phyloP scores from a whole-genome alignment of 768 basidiomycete species.

The Cystobasidium tubakii region DNA sequence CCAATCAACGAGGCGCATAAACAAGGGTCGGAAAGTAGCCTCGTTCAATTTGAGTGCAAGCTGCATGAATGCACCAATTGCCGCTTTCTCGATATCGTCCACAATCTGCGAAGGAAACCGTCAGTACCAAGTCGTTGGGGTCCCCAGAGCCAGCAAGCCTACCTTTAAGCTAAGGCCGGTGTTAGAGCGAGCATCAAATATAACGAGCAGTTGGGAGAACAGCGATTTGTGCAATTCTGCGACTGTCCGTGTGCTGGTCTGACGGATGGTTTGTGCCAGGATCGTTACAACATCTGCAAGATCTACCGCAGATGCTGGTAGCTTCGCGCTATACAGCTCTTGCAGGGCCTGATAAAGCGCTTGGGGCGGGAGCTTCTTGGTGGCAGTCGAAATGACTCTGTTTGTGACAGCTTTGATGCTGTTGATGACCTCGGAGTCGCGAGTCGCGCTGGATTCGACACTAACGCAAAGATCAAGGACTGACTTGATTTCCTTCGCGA shows the following conservation, averaged over 20 bases:
- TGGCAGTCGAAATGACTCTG: constrained; percentile 48
- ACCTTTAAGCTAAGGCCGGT: background rate
- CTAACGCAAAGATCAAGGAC: constrained; percentile 40
- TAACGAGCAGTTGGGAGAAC: constrained; percentile 73
- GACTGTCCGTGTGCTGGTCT: constrained; percentile 61
- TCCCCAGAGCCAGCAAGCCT: too few relatives aligned
- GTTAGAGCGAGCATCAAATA: constrained; percentile 58
- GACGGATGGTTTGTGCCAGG: constrained; percentile 61
- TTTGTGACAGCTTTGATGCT: constrained; percentile 44
- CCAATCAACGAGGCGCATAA: constrained; percentile 91
- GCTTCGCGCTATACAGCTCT: background rate
- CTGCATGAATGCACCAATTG: constrained; percentile 73
- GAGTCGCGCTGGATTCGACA: constrained; percentile 28
- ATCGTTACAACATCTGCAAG: constrained; percentile 59
- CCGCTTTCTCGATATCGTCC: constrained; percentile 48
- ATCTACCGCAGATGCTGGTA: constrained; percentile 53
- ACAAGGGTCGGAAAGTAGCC: constrained; percentile 78
- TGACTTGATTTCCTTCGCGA: constrained; percentile 46
- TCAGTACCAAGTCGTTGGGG: too few relatives aligned
- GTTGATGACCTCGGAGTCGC: constrained; percentile 55
- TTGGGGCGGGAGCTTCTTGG: constrained; percentile 66
- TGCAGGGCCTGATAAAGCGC: constrained; percentile 60
- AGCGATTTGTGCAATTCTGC: constrained; percentile 61
- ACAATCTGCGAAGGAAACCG: constrained; percentile 3
- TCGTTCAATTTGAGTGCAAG: constrained; percentile 90